Base-by-base conservation (phyloP, 2,329 filamentous ascomycete genomes). In the Monosporascus sp. region DNA sequence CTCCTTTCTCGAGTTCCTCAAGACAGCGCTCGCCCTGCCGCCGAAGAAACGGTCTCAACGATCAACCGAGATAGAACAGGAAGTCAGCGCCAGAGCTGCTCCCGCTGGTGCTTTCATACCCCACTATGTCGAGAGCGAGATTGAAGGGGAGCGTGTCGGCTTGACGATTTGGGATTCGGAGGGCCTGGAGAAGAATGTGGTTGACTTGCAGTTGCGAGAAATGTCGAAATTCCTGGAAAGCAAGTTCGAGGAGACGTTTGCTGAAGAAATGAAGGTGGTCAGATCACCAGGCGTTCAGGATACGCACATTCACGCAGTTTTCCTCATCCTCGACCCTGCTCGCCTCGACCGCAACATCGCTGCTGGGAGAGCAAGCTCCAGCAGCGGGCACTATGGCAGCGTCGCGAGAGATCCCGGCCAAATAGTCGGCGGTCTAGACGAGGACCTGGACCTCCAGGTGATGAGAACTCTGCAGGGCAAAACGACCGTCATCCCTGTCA, bases 171-270 rank as follows among this genome's bases (percentile, higher is more conserved):
- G 94, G 94, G 94, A 99, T 69, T 97, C 94, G 1, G 87, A 94
- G 65, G 94, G 94, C 1, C 75, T 99, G 52, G 93, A 99, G 73
- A 96, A 93, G 79, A 94, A 90, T 64, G 83, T 97, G 37, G 91
- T 97, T 50, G 94, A 97, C 70, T 82, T 97, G 60, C 94, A 99
- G 72, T 78, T 99, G 60, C 85, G 92, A 56, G 90, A 96, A 68
- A 92, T 97, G 77, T 87, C 88, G 36, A 81, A 87, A 8, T 99
- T 99, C 74, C 77, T 99, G 55, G 94, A 99, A 77, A 93, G 88
- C 77, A 97, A 97, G 72, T 99, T 99, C 63, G 93, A 99, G 70
- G 94, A 99, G 66, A 97, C 94, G 0, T 96, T 99, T 69, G 85
- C 85, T 48, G 94, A 99, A 73, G 94, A 99, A 76, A 96, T 96